These are phyloP conservation scores for Aspergillus sp. DNA, from an alignment of 2,329 filamentous ascomycete genomes.

Conservation along the genomic window DNA sequence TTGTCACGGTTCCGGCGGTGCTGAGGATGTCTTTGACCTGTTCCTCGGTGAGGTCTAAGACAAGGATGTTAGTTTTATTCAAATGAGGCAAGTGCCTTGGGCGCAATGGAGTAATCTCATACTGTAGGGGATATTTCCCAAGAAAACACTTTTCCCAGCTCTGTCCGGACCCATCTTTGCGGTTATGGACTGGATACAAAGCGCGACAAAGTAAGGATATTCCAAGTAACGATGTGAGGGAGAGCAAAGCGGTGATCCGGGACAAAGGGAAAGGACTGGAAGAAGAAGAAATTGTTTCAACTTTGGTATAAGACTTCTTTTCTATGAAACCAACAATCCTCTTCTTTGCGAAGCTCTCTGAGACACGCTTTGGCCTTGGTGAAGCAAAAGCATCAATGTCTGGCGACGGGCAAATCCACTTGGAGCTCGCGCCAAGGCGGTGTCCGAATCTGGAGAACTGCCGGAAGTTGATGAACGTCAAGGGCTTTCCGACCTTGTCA, in stretches of 20 bases:
- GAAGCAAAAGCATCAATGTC: background rate
- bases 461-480: conserved; percentile 18
- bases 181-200: background rate
- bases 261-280: background rate
- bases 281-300: background rate
- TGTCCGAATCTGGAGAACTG: conserved; percentile 27
- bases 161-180: conserved; percentile 44
- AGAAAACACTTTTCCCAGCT: conserved; percentile 47
- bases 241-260: background rate
- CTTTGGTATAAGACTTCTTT: background rate
- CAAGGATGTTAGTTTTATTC: background rate
- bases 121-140: conserved; percentile 65
- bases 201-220: background rate
- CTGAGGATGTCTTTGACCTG: conserved; percentile 93
- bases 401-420: background rate
- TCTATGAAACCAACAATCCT: background rate
- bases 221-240: background rate
- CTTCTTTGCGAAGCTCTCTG: background rate
- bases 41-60: conserved; percentile 87
- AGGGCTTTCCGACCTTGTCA: conserved; percentile 27
- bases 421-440: conserved; percentile 18
- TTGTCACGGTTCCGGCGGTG: conserved; percentile 83
- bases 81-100: no score
- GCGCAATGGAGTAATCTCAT: conserved; percentile 55
- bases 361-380: background rate